Conservation (phyloP, 495 filamentous ascomycete genomes). For the Trichoderma orchidacearum region DNA sequence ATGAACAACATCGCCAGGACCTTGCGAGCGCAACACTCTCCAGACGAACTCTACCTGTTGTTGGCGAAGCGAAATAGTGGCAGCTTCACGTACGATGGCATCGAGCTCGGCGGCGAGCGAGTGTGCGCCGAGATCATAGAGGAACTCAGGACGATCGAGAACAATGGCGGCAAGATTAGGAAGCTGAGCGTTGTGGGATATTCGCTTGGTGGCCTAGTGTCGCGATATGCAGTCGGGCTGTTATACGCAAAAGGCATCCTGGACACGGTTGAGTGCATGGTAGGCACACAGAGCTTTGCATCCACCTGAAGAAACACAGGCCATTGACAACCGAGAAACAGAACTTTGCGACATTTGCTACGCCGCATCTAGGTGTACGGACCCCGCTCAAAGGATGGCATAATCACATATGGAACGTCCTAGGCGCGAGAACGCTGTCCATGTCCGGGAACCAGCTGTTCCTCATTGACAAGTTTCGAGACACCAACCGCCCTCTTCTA, state of each 20-base stretch:
- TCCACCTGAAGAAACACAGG: not conserved
- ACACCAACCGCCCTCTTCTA: slow-evolving; percentile 66
- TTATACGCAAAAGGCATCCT: slow-evolving; percentile 69
- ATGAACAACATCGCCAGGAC: slow-evolving; percentile 56
- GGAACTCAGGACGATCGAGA: slow-evolving; percentile 49
- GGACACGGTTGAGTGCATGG: slow-evolving; percentile 63
- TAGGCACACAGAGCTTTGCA: slow-evolving; percentile 18
- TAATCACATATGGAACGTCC: slow-evolving; percentile 61
- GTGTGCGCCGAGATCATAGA: slow-evolving; percentile 82
- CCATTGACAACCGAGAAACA: slow-evolving; percentile 8
- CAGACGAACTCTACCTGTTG: slow-evolving; percentile 57
- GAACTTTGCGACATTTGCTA: slow-evolving; percentile 90
- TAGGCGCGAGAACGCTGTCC: slow-evolving; percentile 66
- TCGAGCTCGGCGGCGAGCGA: slow-evolving; percentile 81
- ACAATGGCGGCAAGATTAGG: slow-evolving; percentile 51
- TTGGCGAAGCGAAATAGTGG: slow-evolving; percentile 68
- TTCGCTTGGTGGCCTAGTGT: slow-evolving; percentile 76
- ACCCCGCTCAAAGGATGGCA: slow-evolving; percentile 55
- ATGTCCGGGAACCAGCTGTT: slow-evolving; percentile 80
- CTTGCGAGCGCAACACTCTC: slow-evolving; percentile 49
- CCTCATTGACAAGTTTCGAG: slow-evolving; percentile 69
- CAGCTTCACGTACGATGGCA: slow-evolving; percentile 84
- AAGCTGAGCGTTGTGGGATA: slow-evolving; percentile 85
- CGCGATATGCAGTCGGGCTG: slow-evolving; percentile 77
- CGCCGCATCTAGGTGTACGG: slow-evolving; percentile 77